These are phyloP conservation scores for Mollisia scopiformis DNA, from an alignment of 2,329 filamentous ascomycete genomes.

Conservation along the genomic window DNA sequence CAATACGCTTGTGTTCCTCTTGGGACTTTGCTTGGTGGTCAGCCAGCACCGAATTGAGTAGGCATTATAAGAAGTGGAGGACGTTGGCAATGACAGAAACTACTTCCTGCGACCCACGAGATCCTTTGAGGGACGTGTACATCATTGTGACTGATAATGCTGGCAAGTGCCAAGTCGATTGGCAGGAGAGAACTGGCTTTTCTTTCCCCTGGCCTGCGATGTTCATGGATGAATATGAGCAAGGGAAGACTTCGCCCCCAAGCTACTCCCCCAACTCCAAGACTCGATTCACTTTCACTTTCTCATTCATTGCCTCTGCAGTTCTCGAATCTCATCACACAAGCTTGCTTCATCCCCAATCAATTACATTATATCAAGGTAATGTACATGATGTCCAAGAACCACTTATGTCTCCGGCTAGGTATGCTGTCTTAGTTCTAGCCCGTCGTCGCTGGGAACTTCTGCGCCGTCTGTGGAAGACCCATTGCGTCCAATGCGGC, in stretches of 20 bases:
- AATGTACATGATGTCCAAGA: background rate
- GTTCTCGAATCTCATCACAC: too few species aligned
- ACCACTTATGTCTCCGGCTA: background rate
- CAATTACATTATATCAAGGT: background rate
- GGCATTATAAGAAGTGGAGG: background rate
- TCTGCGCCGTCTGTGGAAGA: constrained; percentile 17
- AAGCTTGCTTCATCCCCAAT: background rate
- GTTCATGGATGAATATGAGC: too few species aligned
- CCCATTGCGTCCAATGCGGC: constrained; percentile 24
- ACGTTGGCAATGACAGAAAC: background rate
- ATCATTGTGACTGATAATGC: too few species aligned
- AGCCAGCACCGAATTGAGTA: background rate
- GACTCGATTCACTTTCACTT: too few species aligned
- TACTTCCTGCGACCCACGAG: too few species aligned
- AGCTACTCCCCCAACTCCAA: too few species aligned
- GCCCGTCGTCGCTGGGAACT: constrained; percentile 25
- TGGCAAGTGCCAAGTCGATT: too few species aligned
- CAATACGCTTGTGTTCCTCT: constrained; percentile 6
- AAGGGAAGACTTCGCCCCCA: too few species aligned
- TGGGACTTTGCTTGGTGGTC: background rate
- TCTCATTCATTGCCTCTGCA: too few species aligned
- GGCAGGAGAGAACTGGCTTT: too few species aligned
- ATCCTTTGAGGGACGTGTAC: too few species aligned
- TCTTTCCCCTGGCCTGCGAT: too few species aligned
- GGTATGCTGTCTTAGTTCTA: background rate